These are phyloP conservation scores for Globisporangium nunn DNA, from an alignment of 352 stramenopile species.

Conservation along the genomic window DNA sequence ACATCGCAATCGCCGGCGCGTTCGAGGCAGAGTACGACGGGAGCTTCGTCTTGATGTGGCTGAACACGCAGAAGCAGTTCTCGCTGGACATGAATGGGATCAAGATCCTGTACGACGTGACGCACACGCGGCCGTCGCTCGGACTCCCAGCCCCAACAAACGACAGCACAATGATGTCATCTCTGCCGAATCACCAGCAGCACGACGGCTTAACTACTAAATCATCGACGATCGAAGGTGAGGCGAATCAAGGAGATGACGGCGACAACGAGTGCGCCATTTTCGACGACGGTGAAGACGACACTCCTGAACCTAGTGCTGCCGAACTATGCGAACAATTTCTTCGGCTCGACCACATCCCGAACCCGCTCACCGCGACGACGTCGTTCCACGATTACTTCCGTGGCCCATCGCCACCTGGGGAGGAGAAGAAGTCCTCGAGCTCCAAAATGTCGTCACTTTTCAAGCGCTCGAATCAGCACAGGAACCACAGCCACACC, in stretches of 20 bases:
- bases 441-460: slow-evolving; percentile 30
- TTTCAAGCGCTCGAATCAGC: slow-evolving; percentile 42
- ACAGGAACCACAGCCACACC: slow-evolving; percentile 13
- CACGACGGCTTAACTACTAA: background rate
- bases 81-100: slow-evolving; percentile 50
- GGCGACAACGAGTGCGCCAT: background rate
- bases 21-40: slow-evolving; percentile 48
- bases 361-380: slow-evolving; percentile 63
- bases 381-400: slow-evolving; percentile 74
- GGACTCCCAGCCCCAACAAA: slow-evolving; percentile 7
- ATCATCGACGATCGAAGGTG: slow-evolving; percentile 5
- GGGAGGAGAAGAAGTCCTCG: slow-evolving; percentile 13
- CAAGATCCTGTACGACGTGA: slow-evolving; percentile 54
- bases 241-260: background rate
- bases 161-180: background rate
- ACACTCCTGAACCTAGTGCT: slow-evolving; percentile 21
- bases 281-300: slow-evolving; percentile 1
- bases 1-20: slow-evolving; percentile 38
- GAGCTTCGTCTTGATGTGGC: slow-evolving; percentile 71
- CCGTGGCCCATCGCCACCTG: slow-evolving; percentile 1
- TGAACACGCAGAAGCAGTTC: slow-evolving; percentile 65
- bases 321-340: slow-evolving; percentile 50
- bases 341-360: slow-evolving; percentile 41
- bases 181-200: background rate
- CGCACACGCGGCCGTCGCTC: slow-evolving; percentile 29